Percentiles rank a stretch among this genome's conserved stretches.
These are phyloP conservation scores for Dictyostelium brefeldianum DNA, from an alignment of 78 protist genomes.

Conservation along the genomic window DNA sequence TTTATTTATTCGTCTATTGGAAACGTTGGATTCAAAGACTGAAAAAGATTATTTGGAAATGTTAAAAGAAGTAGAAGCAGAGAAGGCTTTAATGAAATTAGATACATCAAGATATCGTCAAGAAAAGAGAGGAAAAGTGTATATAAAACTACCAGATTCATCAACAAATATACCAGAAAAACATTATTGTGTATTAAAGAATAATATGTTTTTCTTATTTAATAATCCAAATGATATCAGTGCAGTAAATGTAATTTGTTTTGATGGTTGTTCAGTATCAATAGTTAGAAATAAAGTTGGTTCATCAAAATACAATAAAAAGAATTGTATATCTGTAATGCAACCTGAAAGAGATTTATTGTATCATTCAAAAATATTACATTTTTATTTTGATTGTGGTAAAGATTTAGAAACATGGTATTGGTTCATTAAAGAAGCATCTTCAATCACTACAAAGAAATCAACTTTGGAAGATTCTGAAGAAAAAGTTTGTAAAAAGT, in stretches of 20 bases:
- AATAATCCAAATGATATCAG: conserved; percentile 49
- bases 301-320: conserved; percentile 57
- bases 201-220: conserved; percentile 61
- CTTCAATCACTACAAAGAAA: conserved; percentile 29
- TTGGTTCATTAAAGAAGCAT: conserved; percentile 56
- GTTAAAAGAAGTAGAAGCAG: conserved; percentile 7
- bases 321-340: conserved; percentile 54
- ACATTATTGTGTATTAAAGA: conserved; percentile 51
- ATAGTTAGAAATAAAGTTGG: conserved; percentile 67
- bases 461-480: conserved; percentile 29
- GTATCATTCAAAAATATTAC: conserved; percentile 50
- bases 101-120: conserved; percentile 43
- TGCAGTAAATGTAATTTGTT: conserved; percentile 61
- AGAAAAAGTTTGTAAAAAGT: conserved; percentile 17
- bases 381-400: conserved; percentile 68
- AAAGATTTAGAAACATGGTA: conserved; percentile 70
- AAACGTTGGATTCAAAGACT: conserved; percentile 36
- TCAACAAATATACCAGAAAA: conserved; percentile 38
- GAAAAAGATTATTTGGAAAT: conserved; percentile 50
- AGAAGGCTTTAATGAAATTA: conserved; percentile 20
- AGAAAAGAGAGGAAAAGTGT: conserved; percentile 55
- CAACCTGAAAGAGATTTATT: conserved; percentile 49
- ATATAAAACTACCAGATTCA: conserved; percentile 41
- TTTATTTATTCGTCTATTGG: conserved; percentile 48
- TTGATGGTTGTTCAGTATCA: conserved; percentile 55